Percentiles rank a stretch among this genome's conserved stretches.
Conservation (phyloP, 495 filamentous ascomycete species). For the Saxophila tyrrhenica region DNA sequence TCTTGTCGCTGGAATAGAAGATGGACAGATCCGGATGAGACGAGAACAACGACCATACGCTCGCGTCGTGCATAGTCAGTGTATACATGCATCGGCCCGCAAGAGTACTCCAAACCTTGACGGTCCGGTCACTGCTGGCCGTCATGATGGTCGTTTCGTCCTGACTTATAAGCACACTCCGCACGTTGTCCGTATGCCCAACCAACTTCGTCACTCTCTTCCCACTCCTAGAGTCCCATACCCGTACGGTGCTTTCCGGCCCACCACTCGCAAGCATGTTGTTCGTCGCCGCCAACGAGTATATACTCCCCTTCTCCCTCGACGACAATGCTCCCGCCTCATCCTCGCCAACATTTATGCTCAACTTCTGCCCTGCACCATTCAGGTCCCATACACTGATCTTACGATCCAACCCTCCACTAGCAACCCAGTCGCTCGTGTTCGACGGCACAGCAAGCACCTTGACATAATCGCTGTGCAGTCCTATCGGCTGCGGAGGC, state of each 20-base stretch:
- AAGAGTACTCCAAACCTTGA: slow-evolving; percentile 94
- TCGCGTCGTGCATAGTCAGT: slow-evolving; percentile 95
- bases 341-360: slow-evolving; percentile 70
- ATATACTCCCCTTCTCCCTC: slow-evolving; percentile 86
- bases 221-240: slow-evolving; percentile 88
- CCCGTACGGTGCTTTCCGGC: slow-evolving; percentile 80
- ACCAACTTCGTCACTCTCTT: slow-evolving; percentile 92
- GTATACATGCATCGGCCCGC: slow-evolving; percentile 95
- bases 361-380: slow-evolving; percentile 69
- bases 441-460: slow-evolving; percentile 67
- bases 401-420: slow-evolving; percentile 88
- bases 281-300: slow-evolving; percentile 66
- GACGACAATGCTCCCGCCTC: slow-evolving; percentile 65
- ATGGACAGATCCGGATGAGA: slow-evolving; percentile 73
- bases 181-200: slow-evolving; percentile 93
- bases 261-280: slow-evolving; percentile 83
- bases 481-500: slow-evolving; percentile 70
- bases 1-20: slow-evolving; percentile 89
- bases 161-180: slow-evolving; percentile 79
- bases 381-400: slow-evolving; percentile 88
- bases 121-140: slow-evolving; percentile 88
- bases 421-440: slow-evolving; percentile 79
- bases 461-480: slow-evolving; percentile 94
- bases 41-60: slow-evolving; percentile 92
- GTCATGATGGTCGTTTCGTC: slow-evolving; percentile 85